Base-by-base conservation (phyloP, 768 basidiomycete species). In the Pleurotus citrinopileatus region DNA sequence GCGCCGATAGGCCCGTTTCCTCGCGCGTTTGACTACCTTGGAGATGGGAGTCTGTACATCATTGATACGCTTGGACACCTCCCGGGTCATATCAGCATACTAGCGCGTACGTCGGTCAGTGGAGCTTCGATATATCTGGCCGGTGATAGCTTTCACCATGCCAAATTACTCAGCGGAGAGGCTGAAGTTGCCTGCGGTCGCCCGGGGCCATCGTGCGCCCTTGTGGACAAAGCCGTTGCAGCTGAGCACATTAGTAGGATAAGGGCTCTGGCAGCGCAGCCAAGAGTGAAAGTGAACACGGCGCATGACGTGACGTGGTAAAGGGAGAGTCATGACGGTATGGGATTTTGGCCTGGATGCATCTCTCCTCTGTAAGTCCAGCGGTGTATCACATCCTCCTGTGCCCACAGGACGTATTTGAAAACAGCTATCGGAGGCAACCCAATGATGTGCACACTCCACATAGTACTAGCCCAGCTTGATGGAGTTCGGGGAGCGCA, bases 1-100 rank as follows among this genome's bases (percentile, higher is more conserved):
- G 61, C 60, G 26, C 67, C 77, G 25, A 61, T 83, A 37, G 81
- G 79, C 0, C 78, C 79, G 1, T 82, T 81, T 61, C 77, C 79
- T 23, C 71, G 62, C 22, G 77, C 79, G 3, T 59, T 76, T 20
- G 81, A 86, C 65, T 77, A 73, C 60, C 82, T 76, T 57, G 74
- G 74, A 23, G 83, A 87, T 56, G 83, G 83, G 4, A 80, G 78
- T 58, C 61, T 83, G 36, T 84, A 80, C 59, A 71, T 86, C 56
- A 61, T 85, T 53, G 78, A 85, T 59, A 73, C 82, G 1, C 73
- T 81, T 1, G 83, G 84, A 0, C 83, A 86, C 61, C 61, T 82
- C 26, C 63, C 68, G 0, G 84, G 84, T 0, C 83, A 86, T 52
- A 57, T 84, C 54, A 82, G 78, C 55, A 55, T 78, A 29, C 74